These are phyloP conservation scores for Parasitella parasitica DNA, from an alignment of 371 early-diverging fungal genomes.

Conservation along the genomic window DNA sequence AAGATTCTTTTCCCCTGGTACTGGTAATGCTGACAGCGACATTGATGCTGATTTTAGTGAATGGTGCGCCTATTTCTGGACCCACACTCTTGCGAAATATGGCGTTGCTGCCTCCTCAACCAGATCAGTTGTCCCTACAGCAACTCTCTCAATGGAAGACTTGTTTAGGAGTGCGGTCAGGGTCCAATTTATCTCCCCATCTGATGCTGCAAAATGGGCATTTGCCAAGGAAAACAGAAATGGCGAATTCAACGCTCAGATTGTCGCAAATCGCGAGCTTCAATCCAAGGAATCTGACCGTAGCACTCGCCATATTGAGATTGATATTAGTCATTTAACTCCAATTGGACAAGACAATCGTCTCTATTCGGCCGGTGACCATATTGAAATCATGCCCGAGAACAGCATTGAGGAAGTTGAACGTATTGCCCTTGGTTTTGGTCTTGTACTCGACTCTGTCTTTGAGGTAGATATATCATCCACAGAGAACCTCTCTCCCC, in stretches of 20 bases:
- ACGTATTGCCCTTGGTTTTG: conserved; percentile 40
- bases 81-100: conserved; percentile 21
- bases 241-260: conserved; percentile 20
- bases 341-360: conserved; percentile 18
- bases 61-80: conserved; percentile 50
- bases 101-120: conserved; percentile 24
- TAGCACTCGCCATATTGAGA: conserved; percentile 49
- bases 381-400: conserved; percentile 52
- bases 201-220: conserved; percentile 22
- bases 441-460: conserved; percentile 48
- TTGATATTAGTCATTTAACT: conserved; percentile 29
- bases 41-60: conserved; percentile 46
- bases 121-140: conserved; percentile 27
- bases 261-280: conserved; percentile 30
- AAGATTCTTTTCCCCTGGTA: conserved; percentile 41
- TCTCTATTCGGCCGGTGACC: conserved; percentile 52
- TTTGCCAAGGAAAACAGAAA: conserved; percentile 24
- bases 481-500: conserved; percentile 29
- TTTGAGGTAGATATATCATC: conserved; percentile 40
- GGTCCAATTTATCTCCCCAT: conserved; percentile 23
- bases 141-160: conserved; percentile 22
- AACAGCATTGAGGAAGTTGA: conserved; percentile 37
- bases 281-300: conserved; percentile 25
- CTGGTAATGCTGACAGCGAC: conserved; percentile 50
- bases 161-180: conserved; percentile 44